These are phyloP conservation scores for Saccharomycopsis sp. DNA, from an alignment of 805 yeast genomes.

Conservation along the genomic window DNA sequence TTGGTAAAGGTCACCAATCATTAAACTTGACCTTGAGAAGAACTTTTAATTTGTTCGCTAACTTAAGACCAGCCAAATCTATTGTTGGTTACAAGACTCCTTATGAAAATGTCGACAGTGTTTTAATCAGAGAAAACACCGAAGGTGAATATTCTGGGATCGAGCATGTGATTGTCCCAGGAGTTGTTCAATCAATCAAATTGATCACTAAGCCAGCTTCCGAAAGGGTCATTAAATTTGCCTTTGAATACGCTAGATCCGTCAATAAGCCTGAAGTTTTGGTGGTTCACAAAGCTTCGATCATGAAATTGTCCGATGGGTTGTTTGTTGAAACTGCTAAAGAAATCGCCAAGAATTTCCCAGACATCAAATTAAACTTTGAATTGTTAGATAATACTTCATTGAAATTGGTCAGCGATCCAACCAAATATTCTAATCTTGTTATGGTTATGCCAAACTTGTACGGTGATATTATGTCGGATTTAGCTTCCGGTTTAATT, in stretches of 20 bases:
- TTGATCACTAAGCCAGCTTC: slow-evolving; percentile 95
- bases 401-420: slow-evolving; percentile 82
- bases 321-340: slow-evolving; percentile 87
- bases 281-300: slow-evolving; percentile 97
- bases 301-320: slow-evolving; percentile 98
- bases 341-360: slow-evolving; percentile 75
- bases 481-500: slow-evolving; percentile 92
- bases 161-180: slow-evolving; percentile 96
- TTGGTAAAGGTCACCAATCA: slow-evolving; percentile 97
- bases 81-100: slow-evolving; percentile 92
- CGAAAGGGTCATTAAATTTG: slow-evolving; percentile 93
- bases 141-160: slow-evolving; percentile 99
- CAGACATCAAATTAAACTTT: slow-evolving; percentile 73
- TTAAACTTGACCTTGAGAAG: slow-evolving; percentile 96
- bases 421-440: slow-evolving; percentile 74
- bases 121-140: slow-evolving; percentile 96
- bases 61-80: slow-evolving; percentile 94
- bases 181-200: slow-evolving; percentile 97
- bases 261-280: slow-evolving; percentile 81
- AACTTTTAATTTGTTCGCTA: slow-evolving; percentile 93
- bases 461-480: slow-evolving; percentile 98
- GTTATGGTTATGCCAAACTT: slow-evolving; percentile 99
- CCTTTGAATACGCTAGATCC: slow-evolving; percentile 91
- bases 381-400: slow-evolving; percentile 96
- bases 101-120: slow-evolving; percentile 77